Evolutionary conservation across 352 stramenopile species (phyloP).

Genomic region (Pythium rishiriense): DNA sequence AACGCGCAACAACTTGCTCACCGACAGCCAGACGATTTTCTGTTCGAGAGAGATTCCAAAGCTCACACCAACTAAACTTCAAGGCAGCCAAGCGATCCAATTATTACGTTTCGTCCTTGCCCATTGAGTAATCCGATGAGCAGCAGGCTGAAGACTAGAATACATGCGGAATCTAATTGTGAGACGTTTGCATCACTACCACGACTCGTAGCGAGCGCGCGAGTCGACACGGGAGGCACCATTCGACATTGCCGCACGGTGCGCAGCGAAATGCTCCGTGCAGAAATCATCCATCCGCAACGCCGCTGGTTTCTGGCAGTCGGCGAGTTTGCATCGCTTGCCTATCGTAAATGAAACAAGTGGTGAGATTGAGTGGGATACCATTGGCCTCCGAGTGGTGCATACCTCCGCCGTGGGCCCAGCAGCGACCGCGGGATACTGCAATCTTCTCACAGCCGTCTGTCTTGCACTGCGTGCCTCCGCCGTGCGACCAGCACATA

Average conservation of each 20-base stretch:
- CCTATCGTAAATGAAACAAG: neutral
- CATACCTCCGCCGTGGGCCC: slow-evolving; percentile 19
- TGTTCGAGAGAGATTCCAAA: no score
- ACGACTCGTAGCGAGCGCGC: neutral
- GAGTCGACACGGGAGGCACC: neutral
- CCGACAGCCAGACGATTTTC: no score
- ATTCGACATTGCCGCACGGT: neutral
- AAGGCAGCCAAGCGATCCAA: no score
- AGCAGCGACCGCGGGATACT: slow-evolving; percentile 13
- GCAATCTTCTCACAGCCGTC: slow-evolving; percentile 23
- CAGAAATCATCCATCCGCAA: slow-evolving; percentile 52
- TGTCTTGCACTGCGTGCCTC: slow-evolving; percentile 24
- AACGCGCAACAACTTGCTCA: no score
- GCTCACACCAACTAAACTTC: no score
- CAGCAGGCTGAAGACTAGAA: no score
- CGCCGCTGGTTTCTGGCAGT: slow-evolving; percentile 43
- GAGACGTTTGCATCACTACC: neutral
- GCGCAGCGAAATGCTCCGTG: slow-evolving; percentile 35
- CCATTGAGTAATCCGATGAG: no score
- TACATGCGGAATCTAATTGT: no score
- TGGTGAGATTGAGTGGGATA: neutral
- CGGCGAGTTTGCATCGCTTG: slow-evolving; percentile 13
- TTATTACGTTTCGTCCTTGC: no score
- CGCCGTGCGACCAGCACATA: slow-evolving; percentile 29
- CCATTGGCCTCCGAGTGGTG: neutral